These are phyloP conservation scores for Termitomyces sp. DNA, from an alignment of 768 basidiomycete species.

Conservation along the genomic window DNA sequence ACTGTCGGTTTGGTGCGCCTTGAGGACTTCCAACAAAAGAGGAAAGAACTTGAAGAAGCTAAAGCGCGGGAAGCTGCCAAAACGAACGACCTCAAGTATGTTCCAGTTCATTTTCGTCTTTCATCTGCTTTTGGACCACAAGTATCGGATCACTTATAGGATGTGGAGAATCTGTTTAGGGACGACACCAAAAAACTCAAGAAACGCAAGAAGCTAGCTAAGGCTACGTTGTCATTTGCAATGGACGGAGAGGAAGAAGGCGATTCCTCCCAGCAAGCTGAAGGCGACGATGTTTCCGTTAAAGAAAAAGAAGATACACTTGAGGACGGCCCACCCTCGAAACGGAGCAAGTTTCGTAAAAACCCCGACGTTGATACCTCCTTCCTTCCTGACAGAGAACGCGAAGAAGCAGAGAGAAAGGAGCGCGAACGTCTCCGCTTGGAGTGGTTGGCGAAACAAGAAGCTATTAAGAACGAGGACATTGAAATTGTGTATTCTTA, in stretches of 20 bases:
- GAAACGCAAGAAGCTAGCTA: constrained; percentile 90
- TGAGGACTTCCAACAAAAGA: constrained; percentile 88
- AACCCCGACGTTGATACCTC: constrained; percentile 97
- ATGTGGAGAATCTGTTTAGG: constrained; percentile 83
- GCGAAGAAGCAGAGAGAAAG: constrained; percentile 88
- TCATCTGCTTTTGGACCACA: constrained; percentile 9
- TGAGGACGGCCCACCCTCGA: constrained; percentile 48
- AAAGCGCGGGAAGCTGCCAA: constrained; percentile 87
- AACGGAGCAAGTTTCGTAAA: constrained; percentile 83
- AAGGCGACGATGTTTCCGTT: constrained; percentile 27
- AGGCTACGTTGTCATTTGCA: constrained; percentile 88
- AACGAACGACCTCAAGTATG: constrained; percentile 86
- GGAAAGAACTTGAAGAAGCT: constrained; percentile 88
- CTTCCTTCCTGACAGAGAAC: constrained; percentile 96
- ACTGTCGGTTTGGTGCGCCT: constrained; percentile 91
- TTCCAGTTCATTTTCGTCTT: constrained; percentile 24
- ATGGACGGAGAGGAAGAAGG: constrained; percentile 76
- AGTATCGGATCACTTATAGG: constrained; percentile 60
- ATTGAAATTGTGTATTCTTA: constrained; percentile 95
- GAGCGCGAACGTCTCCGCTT: constrained; percentile 86
- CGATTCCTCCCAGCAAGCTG: constrained; percentile 29
- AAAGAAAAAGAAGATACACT: constrained; percentile 37
- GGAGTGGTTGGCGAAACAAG: constrained; percentile 80
- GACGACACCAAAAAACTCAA: constrained; percentile 82
- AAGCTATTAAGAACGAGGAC: constrained; percentile 60